Conservation (phyloP, 768 basidiomycete genomes). For the Cystobasidium tubakii region DNA sequence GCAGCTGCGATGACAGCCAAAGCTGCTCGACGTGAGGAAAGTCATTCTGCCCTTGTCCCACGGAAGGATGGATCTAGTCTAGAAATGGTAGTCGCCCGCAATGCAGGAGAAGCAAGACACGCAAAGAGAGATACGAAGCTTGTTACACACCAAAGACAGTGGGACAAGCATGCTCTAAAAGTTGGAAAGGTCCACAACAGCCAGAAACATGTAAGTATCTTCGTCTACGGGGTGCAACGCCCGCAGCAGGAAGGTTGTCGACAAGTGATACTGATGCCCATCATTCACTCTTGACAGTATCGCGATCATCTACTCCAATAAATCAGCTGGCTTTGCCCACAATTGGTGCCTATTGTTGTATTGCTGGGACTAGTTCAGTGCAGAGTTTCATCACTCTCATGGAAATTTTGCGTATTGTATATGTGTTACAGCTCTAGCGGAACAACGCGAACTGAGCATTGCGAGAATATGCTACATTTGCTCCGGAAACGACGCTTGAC, state of each 20-base stretch:
- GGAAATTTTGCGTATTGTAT: not conserved
- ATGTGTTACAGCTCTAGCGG: too few species aligned
- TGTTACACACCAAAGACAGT: slow-evolving; percentile 69
- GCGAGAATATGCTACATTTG: not conserved
- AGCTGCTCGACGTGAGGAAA: slow-evolving; percentile 57
- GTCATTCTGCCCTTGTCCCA: slow-evolving; percentile 67
- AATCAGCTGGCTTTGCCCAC: not conserved
- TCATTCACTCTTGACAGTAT: not conserved
- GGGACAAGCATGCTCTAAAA: slow-evolving; percentile 77
- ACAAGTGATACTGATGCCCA: too few species aligned
- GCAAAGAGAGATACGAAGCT: slow-evolving; percentile 79
- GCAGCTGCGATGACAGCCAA: slow-evolving; percentile 37
- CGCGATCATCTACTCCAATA: slow-evolving; percentile 20
- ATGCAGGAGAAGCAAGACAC: slow-evolving; percentile 88
- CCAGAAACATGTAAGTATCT: slow-evolving; percentile 63
- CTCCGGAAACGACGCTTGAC: too few species aligned
- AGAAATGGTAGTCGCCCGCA: slow-evolving; percentile 80
- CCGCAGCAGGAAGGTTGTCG: too few species aligned
- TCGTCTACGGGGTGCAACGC: not conserved
- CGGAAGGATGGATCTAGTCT: slow-evolving; percentile 71
- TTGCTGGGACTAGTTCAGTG: too few species aligned
- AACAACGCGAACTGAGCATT: too few species aligned
- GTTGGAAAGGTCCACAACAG: slow-evolving; percentile 71
- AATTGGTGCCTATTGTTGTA: too few species aligned
- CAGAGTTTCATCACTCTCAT: too few species aligned